phyloP scores from a whole-genome alignment of 805 yeast species.

The Candida pini region DNA sequence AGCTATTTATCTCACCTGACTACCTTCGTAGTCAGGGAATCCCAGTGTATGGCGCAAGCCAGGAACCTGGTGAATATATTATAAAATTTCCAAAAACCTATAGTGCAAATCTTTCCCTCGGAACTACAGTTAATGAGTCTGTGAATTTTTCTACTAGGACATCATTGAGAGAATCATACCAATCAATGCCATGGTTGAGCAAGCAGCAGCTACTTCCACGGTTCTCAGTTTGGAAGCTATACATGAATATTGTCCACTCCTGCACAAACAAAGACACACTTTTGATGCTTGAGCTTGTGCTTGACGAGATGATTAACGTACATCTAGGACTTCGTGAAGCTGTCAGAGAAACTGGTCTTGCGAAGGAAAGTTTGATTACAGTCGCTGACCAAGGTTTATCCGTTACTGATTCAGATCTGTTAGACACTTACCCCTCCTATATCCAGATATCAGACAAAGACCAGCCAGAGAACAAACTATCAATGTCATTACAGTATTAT shows the following conservation, averaged over 20 bases:
- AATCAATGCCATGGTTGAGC: slow-evolving; percentile 46
- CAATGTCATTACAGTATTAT: slow-evolving; percentile 30
- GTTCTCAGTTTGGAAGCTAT: slow-evolving; percentile 44
- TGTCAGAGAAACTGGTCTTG: slow-evolving; percentile 29
- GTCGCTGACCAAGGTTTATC: slow-evolving; percentile 28
- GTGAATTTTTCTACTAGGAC: slow-evolving; percentile 49
- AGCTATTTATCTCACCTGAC: slow-evolving; percentile 45
- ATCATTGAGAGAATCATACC: slow-evolving; percentile 49
- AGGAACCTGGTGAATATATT: slow-evolving; percentile 56
- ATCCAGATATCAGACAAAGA: slow-evolving; percentile 29
- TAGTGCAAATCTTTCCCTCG: slow-evolving; percentile 46
- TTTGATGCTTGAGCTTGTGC: slow-evolving; percentile 28
- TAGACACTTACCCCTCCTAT: slow-evolving; percentile 49
- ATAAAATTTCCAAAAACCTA: slow-evolving; percentile 54
- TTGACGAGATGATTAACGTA: slow-evolving; percentile 28
- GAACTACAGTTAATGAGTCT: slow-evolving; percentile 51
- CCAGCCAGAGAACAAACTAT: slow-evolving; percentile 25
- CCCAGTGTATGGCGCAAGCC: slow-evolving; percentile 40
- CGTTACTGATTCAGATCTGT: slow-evolving; percentile 50
- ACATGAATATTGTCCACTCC: slow-evolving; percentile 40
- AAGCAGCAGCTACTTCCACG: slow-evolving; percentile 45
- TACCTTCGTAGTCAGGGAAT: slow-evolving; percentile 45
- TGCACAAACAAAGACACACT: slow-evolving; percentile 36
- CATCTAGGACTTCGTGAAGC: slow-evolving; percentile 41
- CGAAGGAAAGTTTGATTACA: slow-evolving; percentile 25